Conservation (phyloP, 306 rosid genomes). For the Quercus alba region DNA sequence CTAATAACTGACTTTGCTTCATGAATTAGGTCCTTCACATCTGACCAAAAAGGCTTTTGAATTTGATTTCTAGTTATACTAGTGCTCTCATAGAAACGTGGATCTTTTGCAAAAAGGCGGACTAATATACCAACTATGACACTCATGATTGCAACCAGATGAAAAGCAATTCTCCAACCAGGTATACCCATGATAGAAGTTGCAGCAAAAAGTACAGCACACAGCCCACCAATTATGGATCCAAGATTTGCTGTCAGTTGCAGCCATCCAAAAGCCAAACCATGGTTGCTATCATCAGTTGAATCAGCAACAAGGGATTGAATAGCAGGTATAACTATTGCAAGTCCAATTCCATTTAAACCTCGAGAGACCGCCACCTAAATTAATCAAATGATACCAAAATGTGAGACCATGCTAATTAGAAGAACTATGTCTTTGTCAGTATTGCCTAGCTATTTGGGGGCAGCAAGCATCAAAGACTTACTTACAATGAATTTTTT, state of each 20-base stretch:
- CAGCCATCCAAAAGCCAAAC: slow-evolving; percentile 79
- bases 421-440: no score
- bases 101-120: slow-evolving; percentile 63
- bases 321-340: slow-evolving; percentile 74
- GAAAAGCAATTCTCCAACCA: slow-evolving; percentile 91
- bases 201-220: slow-evolving; percentile 60
- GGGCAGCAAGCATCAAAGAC: no score
- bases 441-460: no score
- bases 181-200: slow-evolving; percentile 65
- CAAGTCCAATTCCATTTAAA: slow-evolving; percentile 25
- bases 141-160: slow-evolving; percentile 62
- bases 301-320: slow-evolving; percentile 79
- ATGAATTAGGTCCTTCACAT: slow-evolving; percentile 45
- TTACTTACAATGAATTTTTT: no score
- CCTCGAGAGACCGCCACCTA: no score
- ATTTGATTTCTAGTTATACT: slow-evolving; percentile 14
- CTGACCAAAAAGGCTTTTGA: slow-evolving; percentile 32
- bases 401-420: no score
- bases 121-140: slow-evolving; percentile 62
- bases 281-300: slow-evolving; percentile 64
- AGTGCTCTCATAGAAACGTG: slow-evolving; percentile 34
- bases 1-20: slow-evolving; percentile 62
- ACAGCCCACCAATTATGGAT: slow-evolving; percentile 67
- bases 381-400: no score
- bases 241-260: slow-evolving; percentile 60